Evolutionary conservation across 2,329 filamentous ascomycete species (phyloP), one percentile per base, ranked within the genome.

Genomic region (Gaeumannomyces tritici): DNA sequence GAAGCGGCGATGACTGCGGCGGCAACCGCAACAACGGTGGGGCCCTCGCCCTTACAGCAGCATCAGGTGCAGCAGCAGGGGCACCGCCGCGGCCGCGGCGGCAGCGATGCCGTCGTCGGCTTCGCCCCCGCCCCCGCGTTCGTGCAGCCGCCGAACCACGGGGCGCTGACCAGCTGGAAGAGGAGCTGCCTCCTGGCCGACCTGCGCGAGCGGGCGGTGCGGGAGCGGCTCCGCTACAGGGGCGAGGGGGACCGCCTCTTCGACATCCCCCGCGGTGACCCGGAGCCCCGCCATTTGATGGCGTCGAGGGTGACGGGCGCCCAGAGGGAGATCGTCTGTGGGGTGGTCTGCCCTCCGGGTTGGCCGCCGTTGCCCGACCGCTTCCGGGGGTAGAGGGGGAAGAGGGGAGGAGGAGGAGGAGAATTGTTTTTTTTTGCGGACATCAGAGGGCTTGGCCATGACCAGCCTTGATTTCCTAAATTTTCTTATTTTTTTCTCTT

Each of bases 101-200:
- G 9, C 60, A 12, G 26, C 27, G 7, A 28, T 18, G 29, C 33
- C 4, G n/a, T 21, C 54, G 21, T 5, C 26, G 26, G 12, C 31
- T 2, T 11, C 31, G 12, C 31, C 31, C 4, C 3, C 31, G 8
- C 2, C 31, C n/a, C 28, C 60, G 28, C 54, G 51, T 26, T 55
- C 24, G 42, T 51, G 18, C 18, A n/a, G 21, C 56, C 55, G n/a
- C 33, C 26, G 21, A 42, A 33, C 55, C 33, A 47, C 27, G n/a
- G 35, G 35, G 55, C 29, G 18, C 55, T 63, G n/a, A 18, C 18
- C 18, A 24, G 31, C 8, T 63, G 62, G 62, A 63, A 60, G 58
- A 24, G 26, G 8, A 27, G 47, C 51, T 63, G 62, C 33, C 51
- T 54, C 26, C 33, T 63, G 33, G 51, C 51, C 1, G 47, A 57